These are phyloP conservation scores for Talaromyces wortmannii DNA, from an alignment of 495 filamentous ascomycete species.

Conservation along the genomic window DNA sequence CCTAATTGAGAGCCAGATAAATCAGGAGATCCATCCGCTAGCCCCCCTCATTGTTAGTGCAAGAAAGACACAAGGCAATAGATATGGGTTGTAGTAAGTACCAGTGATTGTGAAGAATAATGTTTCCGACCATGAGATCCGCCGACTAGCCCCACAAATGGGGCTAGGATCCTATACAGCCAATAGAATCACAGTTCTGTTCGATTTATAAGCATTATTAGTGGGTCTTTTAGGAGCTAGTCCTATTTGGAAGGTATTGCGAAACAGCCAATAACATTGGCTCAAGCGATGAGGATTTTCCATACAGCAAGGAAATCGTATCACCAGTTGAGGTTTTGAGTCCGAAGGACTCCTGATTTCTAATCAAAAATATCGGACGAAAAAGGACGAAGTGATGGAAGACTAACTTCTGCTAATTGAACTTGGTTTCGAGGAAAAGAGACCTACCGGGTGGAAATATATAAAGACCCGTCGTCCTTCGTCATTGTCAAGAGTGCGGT, in stretches of 20 bases:
- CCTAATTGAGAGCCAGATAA: neutral
- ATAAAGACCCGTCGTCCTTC: too few species aligned
- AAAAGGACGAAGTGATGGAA: neutral
- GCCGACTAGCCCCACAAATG: neutral
- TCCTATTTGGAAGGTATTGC: conserved; percentile 4
- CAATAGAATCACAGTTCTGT: neutral
- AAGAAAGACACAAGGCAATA: too few species aligned
- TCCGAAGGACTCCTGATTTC: neutral
- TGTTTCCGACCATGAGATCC: neutral
- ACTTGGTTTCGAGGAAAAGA: too few species aligned
- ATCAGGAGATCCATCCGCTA: neutral
- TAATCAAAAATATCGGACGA: neutral
- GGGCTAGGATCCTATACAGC: too few species aligned
- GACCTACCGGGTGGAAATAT: neutral
- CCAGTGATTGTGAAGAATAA: neutral
- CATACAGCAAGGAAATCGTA: neutral
- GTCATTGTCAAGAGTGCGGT: too few species aligned
- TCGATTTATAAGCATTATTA: too few species aligned
- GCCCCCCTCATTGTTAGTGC: too few species aligned
- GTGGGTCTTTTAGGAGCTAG: neutral
- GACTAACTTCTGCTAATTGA: neutral
- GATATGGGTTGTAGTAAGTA: neutral
- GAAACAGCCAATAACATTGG: neutral
- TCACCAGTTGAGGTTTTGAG: neutral
- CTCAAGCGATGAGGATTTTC: neutral